Percentiles rank a stretch among this genome's conserved stretches.
Evolutionary conservation across 495 filamentous ascomycete species (phyloP).

Genomic region (Xylaria venustula): DNA sequence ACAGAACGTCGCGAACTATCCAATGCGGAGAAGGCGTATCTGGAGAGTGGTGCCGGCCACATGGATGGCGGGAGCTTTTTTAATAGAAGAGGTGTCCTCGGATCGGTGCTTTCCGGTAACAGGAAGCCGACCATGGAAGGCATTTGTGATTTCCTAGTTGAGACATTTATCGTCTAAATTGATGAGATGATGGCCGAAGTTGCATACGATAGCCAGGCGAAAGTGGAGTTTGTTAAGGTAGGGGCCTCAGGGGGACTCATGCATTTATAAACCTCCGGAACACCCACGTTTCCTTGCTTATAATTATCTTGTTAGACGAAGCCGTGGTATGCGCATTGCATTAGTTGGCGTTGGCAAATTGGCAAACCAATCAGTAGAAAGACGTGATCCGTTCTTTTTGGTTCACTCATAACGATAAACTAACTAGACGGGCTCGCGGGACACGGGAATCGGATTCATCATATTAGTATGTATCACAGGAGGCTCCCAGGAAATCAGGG

Average conservation of each 20-base stretch:
- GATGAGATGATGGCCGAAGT: background rate
- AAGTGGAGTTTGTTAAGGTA: constrained; percentile 2
- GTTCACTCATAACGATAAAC: background rate
- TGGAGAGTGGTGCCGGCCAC: constrained; percentile 40
- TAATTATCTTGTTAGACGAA: constrained; percentile 14
- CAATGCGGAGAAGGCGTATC: constrained; percentile 46
- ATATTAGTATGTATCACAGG: background rate
- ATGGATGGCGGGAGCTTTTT: constrained; percentile 16
- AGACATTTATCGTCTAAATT: constrained; percentile 37
- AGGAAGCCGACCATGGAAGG: constrained; percentile 42
- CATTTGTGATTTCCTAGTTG: constrained; percentile 45
- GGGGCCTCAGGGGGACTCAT: no score
- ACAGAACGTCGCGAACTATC: constrained; percentile 56
- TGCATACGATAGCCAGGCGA: background rate
- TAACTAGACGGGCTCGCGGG: background rate
- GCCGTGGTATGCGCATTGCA: constrained; percentile 11
- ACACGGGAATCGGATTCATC: no score
- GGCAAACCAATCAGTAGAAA: constrained; percentile 4
- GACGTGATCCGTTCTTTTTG: constrained; percentile 11
- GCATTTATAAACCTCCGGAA: background rate
- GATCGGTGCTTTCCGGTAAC: constrained; percentile 24
- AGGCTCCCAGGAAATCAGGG: background rate
- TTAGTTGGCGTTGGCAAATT: constrained; percentile 11
- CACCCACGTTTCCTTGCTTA: background rate
- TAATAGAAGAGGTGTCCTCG: constrained; percentile 20